Percentiles rank a stretch among this genome's conserved stretches.
phyloP scores from a whole-genome alignment of 2,329 filamentous ascomycete species.

The Verticillium albo-atrum region DNA sequence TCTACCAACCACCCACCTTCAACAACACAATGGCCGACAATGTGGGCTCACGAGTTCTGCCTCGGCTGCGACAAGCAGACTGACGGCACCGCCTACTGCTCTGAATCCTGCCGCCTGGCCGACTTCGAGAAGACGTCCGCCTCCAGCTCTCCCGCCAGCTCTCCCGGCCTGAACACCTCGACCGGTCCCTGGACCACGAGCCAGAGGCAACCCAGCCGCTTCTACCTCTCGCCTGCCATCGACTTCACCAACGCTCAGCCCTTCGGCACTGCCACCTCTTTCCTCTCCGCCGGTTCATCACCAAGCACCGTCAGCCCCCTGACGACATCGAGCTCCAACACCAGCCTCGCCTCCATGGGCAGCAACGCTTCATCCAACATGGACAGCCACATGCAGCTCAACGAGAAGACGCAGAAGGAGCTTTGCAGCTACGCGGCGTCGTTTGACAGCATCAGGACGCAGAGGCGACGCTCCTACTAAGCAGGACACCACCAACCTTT shows the following conservation, averaged over 20 bases:
- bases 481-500: conserved; percentile 7
- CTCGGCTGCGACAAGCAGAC: conserved; percentile 90
- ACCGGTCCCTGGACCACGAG: conserved; percentile 46
- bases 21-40: conserved; percentile 47
- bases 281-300: conserved; percentile 21
- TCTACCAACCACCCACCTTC: conserved; percentile 10
- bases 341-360: conserved; percentile 72
- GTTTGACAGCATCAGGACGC: conserved; percentile 74
- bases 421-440: conserved; percentile 82
- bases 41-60: conserved; percentile 90
- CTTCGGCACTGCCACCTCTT: conserved; percentile 42
- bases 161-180: conserved; percentile 46
- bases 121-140: conserved; percentile 73
- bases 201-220: conserved; percentile 30
- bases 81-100: conserved; percentile 80
- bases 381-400: conserved; percentile 53
- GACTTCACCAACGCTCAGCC: conserved; percentile 65
- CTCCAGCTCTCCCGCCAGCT: conserved; percentile 53
- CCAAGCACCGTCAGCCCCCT: conserved; percentile 20
- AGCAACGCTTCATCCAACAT: conserved; percentile 52
- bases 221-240: conserved; percentile 70
- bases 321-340: conserved; percentile 67
- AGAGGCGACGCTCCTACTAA: conserved; percentile 54
- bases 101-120: conserved; percentile 81
- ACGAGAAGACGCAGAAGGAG: conserved; percentile 73